Percentiles rank a stretch among this genome's conserved stretches.
Conservation (phyloP, 1,284 basidiomycete genomes). For the Sporisorium iseilematis-ciliati region DNA sequence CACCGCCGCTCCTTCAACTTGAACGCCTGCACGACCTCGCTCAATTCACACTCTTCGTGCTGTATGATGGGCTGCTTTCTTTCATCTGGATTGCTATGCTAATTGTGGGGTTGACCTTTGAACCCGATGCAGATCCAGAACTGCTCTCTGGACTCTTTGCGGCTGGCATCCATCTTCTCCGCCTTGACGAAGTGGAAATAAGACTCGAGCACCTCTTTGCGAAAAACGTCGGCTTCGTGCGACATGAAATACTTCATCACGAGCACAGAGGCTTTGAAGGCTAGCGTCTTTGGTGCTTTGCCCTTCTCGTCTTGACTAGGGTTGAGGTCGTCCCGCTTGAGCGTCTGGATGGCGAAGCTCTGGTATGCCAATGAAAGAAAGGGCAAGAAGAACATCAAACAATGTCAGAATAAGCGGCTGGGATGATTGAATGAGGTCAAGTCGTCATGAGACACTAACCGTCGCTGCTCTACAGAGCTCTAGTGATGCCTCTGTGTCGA, state of each 20-base stretch:
- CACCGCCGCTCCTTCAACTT: neutral
- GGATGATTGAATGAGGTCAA: neutral
- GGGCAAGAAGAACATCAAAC: neutral
- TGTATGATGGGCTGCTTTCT: neutral
- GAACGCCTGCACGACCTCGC: neutral
- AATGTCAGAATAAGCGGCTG: neutral
- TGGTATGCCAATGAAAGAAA: neutral
- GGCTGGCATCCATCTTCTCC: conserved; percentile 62
- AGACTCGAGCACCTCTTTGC: conserved; percentile 48
- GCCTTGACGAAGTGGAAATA: conserved; percentile 55
- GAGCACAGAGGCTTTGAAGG: conserved; percentile 30
- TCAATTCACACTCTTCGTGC: neutral
- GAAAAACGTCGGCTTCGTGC: conserved; percentile 55
- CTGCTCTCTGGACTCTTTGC: conserved; percentile 59
- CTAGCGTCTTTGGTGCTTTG: conserved; percentile 13
- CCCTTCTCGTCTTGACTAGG: neutral
- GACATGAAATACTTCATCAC: conserved; percentile 63
- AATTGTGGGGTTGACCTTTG: too few species aligned
- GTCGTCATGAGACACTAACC: conserved; percentile 6
- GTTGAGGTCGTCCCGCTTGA: conserved; percentile 9
- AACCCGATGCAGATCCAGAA: conserved; percentile 63
- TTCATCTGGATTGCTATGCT: neutral
- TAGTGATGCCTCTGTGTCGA: conserved; percentile 51
- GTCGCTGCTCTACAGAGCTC: conserved; percentile 42
- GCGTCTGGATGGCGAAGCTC: conserved; percentile 29